A percentile compares a stretch with the other conserved stretches of the same genome.
These are phyloP conservation scores for Tephrocybe sp. DNA, from an alignment of 768 basidiomycete species.

Conservation along the genomic window DNA sequence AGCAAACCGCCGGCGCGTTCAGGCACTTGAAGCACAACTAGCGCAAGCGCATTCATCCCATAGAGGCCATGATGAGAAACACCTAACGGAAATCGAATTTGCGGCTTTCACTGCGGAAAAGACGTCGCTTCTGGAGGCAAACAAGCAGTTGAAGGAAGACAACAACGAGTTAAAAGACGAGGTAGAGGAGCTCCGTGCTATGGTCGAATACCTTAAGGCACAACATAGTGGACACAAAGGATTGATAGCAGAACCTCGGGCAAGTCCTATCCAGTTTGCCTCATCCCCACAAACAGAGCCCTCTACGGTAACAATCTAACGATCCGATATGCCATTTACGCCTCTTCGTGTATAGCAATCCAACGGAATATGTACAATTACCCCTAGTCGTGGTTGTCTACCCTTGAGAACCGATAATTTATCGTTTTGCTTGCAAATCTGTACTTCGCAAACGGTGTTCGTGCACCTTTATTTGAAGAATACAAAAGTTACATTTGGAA, in stretches of 20 bases:
- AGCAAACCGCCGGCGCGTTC: constrained; percentile 57
- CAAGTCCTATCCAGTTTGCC: constrained; percentile 34
- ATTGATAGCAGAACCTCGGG: constrained; percentile 45
- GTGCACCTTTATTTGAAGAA: no score
- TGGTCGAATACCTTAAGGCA: constrained; percentile 66
- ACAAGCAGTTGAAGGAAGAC: constrained; percentile 54
- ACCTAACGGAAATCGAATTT: constrained; percentile 39
- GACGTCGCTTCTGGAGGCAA: constrained; percentile 43
- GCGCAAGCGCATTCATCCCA: constrained; percentile 34
- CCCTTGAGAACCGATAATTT: no score
- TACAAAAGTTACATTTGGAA: no score
- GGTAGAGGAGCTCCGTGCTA: constrained; percentile 63
- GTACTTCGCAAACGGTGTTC: no score
- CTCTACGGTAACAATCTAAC: not conserved
- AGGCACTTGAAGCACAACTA: constrained; percentile 59
- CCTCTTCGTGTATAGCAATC: no score
- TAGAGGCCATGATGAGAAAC: constrained; percentile 36
- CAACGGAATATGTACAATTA: not conserved
- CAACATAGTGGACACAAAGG: constrained; percentile 47
- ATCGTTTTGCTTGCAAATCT: no score
- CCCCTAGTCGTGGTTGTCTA: no score
- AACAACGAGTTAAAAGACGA: constrained; percentile 49
- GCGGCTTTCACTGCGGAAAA: constrained; percentile 47
- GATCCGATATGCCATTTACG: not conserved
- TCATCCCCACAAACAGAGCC: not conserved